Percentiles rank a stretch among this genome's conserved stretches.
Conservation (phyloP, 179 eudicot species). For the Amaranthus tricolor region DNA sequence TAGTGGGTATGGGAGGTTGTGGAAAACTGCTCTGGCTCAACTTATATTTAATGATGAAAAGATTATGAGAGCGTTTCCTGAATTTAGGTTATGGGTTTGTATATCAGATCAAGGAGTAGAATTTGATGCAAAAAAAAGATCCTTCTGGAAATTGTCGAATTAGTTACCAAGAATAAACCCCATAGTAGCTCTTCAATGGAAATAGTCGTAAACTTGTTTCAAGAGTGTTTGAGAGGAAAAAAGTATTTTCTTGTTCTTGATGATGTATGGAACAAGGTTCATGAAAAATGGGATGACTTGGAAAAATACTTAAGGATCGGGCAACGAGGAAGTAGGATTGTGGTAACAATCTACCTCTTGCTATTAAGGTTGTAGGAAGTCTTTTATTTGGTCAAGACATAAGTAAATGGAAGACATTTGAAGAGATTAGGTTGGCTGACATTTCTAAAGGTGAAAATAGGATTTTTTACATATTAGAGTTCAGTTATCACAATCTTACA, state of each 20-base stretch:
- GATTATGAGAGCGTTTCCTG: neutral
- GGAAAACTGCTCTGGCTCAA: slow-evolving; percentile 29
- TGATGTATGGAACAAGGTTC: slow-evolving; percentile 25
- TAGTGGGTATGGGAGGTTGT: slow-evolving; percentile 5
- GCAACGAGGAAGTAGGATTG: slow-evolving; percentile 6
- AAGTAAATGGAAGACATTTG: slow-evolving; percentile 1
- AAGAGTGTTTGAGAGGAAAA: neutral
- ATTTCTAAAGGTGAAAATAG: neutral
- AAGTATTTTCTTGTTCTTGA: slow-evolving; percentile 18
- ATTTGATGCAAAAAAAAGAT: neutral
- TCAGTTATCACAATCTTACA: slow-evolving; percentile 11
- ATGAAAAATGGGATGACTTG: slow-evolving; percentile 7
- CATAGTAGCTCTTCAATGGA: neutral
- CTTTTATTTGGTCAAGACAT: neutral
- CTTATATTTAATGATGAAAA: slow-evolving; percentile 19
- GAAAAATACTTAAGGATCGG: neutral
- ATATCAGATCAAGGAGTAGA: neutral
- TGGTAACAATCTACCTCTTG: slow-evolving; percentile 24
- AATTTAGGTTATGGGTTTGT: slow-evolving; percentile 8
- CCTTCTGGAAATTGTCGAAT: neutral
- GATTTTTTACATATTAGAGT: neutral
- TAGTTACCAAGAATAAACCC: neutral
- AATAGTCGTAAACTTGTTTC: neutral
- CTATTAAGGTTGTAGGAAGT: slow-evolving; percentile 13
- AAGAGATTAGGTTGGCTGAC: neutral